These are phyloP conservation scores for Paratinospora sagittata DNA, from an alignment of 164 flowering plant genomes.

Conservation along the genomic window DNA sequence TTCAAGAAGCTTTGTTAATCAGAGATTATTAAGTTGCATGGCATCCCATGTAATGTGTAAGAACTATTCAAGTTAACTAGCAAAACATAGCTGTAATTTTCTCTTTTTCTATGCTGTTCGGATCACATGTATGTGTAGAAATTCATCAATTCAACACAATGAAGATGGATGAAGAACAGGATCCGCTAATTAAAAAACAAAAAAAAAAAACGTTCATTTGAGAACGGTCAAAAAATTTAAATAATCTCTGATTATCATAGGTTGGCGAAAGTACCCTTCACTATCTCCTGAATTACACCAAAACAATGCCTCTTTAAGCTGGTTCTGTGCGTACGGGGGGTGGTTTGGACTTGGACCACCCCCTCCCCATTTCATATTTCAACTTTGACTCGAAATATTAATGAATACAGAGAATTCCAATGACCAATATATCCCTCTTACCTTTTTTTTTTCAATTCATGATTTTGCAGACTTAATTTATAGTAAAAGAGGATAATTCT, in stretches of 20 bases:
- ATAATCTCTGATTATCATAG: not conserved
- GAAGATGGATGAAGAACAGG: not conserved
- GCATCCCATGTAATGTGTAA: slow-evolving; percentile 9
- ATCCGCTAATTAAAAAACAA: not conserved
- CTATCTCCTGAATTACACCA: not conserved
- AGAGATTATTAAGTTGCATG: slow-evolving; percentile 17
- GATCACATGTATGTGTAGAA: not conserved
- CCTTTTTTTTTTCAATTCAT: no score
- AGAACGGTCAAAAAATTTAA: slow-evolving; percentile 6
- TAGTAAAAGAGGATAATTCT: no score
- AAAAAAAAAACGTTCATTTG: not conserved
- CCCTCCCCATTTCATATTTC: not conserved
- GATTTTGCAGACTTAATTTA: no score
- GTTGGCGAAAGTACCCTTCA: not conserved
- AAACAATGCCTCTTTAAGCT: not conserved
- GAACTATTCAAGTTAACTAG: slow-evolving; percentile 1
- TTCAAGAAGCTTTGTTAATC: slow-evolving; percentile 3
- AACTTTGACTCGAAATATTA: not conserved
- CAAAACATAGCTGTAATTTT: not conserved
- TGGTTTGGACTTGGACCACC: not conserved
- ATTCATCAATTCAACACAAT: not conserved
- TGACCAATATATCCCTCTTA: not conserved
- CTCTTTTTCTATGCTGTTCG: not conserved
- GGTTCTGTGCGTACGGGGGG: not conserved
- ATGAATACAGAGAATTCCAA: not conserved